A percentile compares a stretch with the other conserved stretches of the same genome.
These are phyloP conservation scores for Ceratocystiopsis brevicomis DNA, from an alignment of 2,329 filamentous ascomycete species.

Conservation along the genomic window DNA sequence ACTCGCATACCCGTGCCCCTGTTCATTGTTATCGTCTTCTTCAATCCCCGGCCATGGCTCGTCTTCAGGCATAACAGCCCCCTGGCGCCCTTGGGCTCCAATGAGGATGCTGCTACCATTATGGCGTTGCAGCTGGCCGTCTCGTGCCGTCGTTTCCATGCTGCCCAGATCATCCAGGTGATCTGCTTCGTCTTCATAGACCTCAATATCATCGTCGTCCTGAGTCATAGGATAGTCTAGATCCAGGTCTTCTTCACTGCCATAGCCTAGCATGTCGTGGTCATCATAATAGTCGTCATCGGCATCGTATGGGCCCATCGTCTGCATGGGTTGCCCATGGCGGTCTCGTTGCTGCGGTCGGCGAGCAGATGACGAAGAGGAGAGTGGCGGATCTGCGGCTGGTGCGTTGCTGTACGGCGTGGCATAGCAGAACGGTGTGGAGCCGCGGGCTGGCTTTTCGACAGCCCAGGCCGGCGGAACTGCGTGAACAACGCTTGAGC, in stretches of 20 bases:
- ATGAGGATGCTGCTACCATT: too few relatives aligned
- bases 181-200: slow-evolving; percentile 16
- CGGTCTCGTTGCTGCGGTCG: slow-evolving; percentile 7
- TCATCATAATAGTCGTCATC: slow-evolving; percentile 8
- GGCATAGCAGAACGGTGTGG: slow-evolving; percentile 51
- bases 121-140: not conserved
- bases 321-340: too few relatives aligned
- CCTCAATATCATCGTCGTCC: slow-evolving; percentile 19
- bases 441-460: slow-evolving; percentile 20
- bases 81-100: too few relatives aligned
- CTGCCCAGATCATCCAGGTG: slow-evolving; percentile 6
- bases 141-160: too few relatives aligned
- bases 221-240: slow-evolving; percentile 15
- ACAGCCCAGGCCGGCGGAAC: slow-evolving; percentile 14
- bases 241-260: slow-evolving; percentile 12
- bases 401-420: slow-evolving; percentile 52
- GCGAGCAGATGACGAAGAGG: too few relatives aligned
- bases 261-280: slow-evolving; percentile 8
- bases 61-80: slow-evolving; percentile 26
- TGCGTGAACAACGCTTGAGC: slow-evolving; percentile 15
- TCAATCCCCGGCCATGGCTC: slow-evolving; percentile 39
- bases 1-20: not conserved
- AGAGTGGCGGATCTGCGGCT: too few relatives aligned
- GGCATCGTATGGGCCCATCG: slow-evolving; percentile 7
- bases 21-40: slow-evolving; percentile 19